A percentile compares a stretch with the other conserved stretches of the same genome.
phyloP scores from a whole-genome alignment of 2,329 filamentous ascomycete genomes.

The Curvularia lunata region DNA sequence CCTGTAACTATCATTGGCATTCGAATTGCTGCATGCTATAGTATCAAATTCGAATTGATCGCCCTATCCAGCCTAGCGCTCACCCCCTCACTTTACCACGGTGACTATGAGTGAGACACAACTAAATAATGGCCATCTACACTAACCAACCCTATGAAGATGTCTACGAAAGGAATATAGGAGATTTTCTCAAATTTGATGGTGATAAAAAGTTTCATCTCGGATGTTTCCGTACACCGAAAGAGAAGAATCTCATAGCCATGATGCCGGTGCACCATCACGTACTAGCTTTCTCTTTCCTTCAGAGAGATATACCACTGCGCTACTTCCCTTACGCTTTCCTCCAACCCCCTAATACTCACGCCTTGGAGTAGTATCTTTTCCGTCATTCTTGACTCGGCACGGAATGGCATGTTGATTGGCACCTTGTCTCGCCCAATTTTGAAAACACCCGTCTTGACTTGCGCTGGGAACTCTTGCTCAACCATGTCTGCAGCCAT shows the following conservation, averaged over 20 bases:
- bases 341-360: slow-evolving; percentile 28
- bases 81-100: too few species aligned
- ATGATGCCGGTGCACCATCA: neutral
- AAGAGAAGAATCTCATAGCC: neutral
- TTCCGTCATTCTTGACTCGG: slow-evolving; percentile 38
- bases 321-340: slow-evolving; percentile 38
- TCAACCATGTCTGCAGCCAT: slow-evolving; percentile 32
- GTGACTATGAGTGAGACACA: neutral
- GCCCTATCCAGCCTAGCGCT: too few species aligned
- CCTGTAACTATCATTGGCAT: too few species aligned
- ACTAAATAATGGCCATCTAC: neutral
- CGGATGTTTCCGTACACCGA: too few species aligned
- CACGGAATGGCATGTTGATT: slow-evolving; percentile 42
- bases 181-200: too few species aligned
- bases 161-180: neutral
- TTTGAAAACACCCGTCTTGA: slow-evolving; percentile 27
- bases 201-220: too few species aligned
- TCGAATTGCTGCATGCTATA: too few species aligned
- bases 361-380: slow-evolving; percentile 28
- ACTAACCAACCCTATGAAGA: neutral
- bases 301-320: slow-evolving; percentile 35
- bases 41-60: too few species aligned
- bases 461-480: slow-evolving; percentile 22
- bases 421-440: slow-evolving; percentile 36
- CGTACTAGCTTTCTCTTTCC: neutral